Evolutionary conservation across 768 basidiomycete genomes (phyloP).

Genomic region (Leccinellum rugosiceps): DNA sequence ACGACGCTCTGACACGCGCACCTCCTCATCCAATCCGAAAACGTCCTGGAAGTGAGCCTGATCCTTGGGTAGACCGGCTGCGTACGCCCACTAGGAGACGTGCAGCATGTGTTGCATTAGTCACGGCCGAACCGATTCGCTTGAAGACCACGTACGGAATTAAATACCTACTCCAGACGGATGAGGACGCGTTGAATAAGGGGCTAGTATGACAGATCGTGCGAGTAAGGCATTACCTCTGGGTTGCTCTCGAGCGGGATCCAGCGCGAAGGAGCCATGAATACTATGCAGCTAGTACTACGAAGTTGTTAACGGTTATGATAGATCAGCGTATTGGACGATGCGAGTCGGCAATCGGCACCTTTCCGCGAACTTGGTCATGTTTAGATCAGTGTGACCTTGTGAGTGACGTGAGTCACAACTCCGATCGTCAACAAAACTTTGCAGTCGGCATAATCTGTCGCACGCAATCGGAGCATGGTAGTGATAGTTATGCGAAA

Average conservation of each 20-base stretch:
- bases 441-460: too few species aligned
- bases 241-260: constrained; percentile 81
- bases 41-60: constrained; percentile 62
- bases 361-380: neutral
- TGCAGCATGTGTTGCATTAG: neutral
- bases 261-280: constrained; percentile 46
- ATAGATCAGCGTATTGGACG: neutral
- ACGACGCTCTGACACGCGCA: constrained; percentile 21
- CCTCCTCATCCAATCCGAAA: constrained; percentile 69
- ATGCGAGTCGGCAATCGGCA: neutral
- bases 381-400: neutral
- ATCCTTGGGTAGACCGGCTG: constrained; percentile 55
- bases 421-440: too few species aligned
- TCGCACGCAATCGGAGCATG: neutral
- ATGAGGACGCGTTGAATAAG: constrained; percentile 1
- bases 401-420: too few species aligned
- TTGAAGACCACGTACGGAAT: constrained; percentile 20
- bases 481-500: neutral
- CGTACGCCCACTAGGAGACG: constrained; percentile 59
- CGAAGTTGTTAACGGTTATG: neutral
- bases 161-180: constrained; percentile 26
- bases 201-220: neutral
- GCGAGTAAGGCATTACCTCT: constrained; percentile 32
- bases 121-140: neutral
- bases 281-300: neutral